Evolutionary conservation across 257 asterid genomes (phyloP).

Genomic region (Solanum tacnaense): DNA sequence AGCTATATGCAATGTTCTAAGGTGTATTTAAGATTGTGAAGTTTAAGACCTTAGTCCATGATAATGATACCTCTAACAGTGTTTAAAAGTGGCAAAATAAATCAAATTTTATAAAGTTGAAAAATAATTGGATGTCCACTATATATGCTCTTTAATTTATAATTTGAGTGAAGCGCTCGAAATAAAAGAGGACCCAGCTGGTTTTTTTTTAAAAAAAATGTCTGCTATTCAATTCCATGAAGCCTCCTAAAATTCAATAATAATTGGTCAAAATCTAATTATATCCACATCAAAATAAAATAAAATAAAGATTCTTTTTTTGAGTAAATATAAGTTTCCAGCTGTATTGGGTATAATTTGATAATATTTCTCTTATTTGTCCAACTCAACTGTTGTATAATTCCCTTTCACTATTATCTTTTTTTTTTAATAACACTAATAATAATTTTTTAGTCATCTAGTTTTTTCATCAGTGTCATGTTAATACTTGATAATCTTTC

Average conservation of each 20-base stretch:
- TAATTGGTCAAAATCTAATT: not conserved
- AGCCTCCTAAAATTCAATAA: not conserved
- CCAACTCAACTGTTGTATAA: not conserved
- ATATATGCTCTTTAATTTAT: not conserved
- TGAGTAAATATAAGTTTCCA: not conserved
- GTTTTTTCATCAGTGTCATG: not conserved
- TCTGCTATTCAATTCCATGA: not conserved
- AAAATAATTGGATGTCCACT: not conserved
- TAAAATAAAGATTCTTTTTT: not conserved
- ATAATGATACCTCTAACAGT: not conserved
- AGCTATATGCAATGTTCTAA: not conserved
- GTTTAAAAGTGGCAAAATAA: not conserved
- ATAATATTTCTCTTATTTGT: not conserved
- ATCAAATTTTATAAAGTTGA: not conserved
- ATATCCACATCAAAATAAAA: not conserved
- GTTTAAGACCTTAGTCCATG: not conserved
- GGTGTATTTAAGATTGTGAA: not conserved
- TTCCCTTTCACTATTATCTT: not conserved
- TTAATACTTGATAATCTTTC: not conserved
- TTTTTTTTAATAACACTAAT: not conserved
- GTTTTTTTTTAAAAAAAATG: not conserved
- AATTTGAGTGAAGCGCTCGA: not conserved
- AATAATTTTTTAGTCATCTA: not conserved
- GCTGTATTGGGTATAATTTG: not conserved
- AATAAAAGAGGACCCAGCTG: not conserved